These are phyloP conservation scores for Pyricularia sp. DNA, from an alignment of 2,329 filamentous ascomycete species.

Conservation along the genomic window DNA sequence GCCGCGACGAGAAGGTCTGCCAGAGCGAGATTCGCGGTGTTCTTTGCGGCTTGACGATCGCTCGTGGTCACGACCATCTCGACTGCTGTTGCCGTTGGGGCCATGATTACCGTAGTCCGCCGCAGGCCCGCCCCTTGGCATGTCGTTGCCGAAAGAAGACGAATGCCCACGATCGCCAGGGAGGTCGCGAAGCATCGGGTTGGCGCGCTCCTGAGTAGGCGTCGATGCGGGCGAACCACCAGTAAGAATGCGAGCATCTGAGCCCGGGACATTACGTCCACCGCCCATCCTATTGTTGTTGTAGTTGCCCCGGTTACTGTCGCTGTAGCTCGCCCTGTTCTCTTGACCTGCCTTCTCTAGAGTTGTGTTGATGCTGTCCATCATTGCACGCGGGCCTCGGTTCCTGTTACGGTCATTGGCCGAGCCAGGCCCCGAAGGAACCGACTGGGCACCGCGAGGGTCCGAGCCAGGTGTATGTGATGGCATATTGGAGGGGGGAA, in stretches of 20 bases:
- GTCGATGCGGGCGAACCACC: conserved; percentile 42
- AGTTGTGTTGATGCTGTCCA: conserved; percentile 40
- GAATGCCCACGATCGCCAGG: conserved; percentile 7
- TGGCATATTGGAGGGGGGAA: neutral
- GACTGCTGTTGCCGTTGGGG: conserved; percentile 17
- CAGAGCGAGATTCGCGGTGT: conserved; percentile 27
- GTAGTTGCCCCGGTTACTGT: conserved; percentile 15
- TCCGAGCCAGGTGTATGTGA: neutral
- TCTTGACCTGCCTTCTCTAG: conserved; percentile 4
- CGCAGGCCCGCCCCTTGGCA: conserved; percentile 13
- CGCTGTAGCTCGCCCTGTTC: neutral
- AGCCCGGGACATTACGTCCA: conserved; percentile 37
- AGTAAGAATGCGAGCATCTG: conserved; percentile 46
- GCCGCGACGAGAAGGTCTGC: conserved; percentile 31
- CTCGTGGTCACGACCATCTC: conserved; percentile 23
- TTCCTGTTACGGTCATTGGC: conserved; percentile 24
- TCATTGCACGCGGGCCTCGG: conserved; percentile 36
- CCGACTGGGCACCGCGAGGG: conserved; percentile 4
- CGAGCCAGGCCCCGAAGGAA: conserved; percentile 23
- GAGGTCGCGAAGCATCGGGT: conserved; percentile 28
- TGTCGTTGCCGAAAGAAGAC: neutral
- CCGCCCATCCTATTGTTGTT: conserved; percentile 24
- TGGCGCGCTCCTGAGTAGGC: conserved; percentile 37
- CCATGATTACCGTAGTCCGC: conserved; percentile 26
- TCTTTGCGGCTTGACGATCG: conserved; percentile 27